Percentiles rank a stretch among this genome's conserved stretches.
Evolutionary conservation across 2,329 filamentous ascomycete species (phyloP).

Genomic region (Fusarium anthophilum): DNA sequence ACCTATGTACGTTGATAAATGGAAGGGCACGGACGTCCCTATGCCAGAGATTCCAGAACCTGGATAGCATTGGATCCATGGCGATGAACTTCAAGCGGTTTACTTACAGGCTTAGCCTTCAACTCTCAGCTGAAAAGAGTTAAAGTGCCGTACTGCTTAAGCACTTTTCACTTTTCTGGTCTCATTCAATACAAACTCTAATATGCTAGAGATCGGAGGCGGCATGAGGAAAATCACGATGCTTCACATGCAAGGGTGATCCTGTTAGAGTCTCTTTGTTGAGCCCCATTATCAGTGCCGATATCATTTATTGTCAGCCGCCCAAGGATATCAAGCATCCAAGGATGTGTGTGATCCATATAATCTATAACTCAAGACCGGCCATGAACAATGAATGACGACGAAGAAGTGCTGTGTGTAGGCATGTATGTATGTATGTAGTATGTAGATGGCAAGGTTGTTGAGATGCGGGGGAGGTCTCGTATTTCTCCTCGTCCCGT

Average conservation of each 20-base stretch:
- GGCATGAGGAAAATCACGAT: not conserved
- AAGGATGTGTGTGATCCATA: not conserved
- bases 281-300: not conserved
- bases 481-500: not conserved
- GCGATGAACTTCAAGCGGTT: not conserved
- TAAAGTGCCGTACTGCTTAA: not conserved
- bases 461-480: conserved; percentile 5
- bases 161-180: not conserved
- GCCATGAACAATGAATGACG: conserved; percentile 25
- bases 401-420: not conserved
- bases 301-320: not conserved
- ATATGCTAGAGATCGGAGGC: not conserved
- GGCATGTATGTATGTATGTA: not conserved
- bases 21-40: not conserved
- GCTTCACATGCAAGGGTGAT: conserved; percentile 18
- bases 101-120: not conserved
- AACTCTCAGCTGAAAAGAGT: not conserved
- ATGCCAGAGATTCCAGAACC: not conserved
- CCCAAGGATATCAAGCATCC: not conserved
- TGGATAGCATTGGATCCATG: not conserved
- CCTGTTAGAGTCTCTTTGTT: conserved; percentile 10
- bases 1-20: not conserved
- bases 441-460: not conserved
- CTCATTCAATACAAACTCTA: not conserved
- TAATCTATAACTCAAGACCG: not conserved